Evolutionary conservation across 2,329 filamentous ascomycete genomes (phyloP), one percentile per base, ranked within the genome.

Genomic region (Aspergillus sp.): DNA sequence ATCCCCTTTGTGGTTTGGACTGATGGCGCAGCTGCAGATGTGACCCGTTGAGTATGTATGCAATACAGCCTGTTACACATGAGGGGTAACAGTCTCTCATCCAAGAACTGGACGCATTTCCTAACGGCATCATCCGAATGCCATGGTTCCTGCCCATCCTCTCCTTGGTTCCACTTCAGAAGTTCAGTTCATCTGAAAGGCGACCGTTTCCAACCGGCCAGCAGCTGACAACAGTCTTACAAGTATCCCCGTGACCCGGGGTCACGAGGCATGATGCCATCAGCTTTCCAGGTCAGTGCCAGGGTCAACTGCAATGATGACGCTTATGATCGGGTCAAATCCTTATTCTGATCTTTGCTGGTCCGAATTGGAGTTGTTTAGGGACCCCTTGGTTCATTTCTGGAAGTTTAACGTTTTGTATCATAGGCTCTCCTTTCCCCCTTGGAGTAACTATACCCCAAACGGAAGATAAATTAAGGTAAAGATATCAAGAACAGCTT

Each of bases 21-120:
- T 46, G 44, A 24, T 23, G 43, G 43, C 21, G 43, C 24, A 24
- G 27, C 44, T 27, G 23, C 24, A 27, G 44, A 15, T 46, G 44
- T 27, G 44, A 46, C 44, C 21, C 11, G 17, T 24, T 31, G 33
- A 46, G n/a, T 12, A 23, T 24, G n/a, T 31, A 24, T 17, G 23
- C 2, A 46, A 21, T 49, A 49, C 21, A 31, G 43, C 11, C 12
- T 46, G 37, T 58, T 59, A 52, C 49, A 49, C 60, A 62, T 62
- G 60, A 64, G 62, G 63, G 63, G 63, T 62, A 57, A 44, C 23
- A 17, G 27, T 48, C 9, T 17, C 11, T 27, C 56, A 60, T 56
- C 58, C 57, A 41, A 6, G 48, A 48, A 59, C 57, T 60, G 56
- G 62, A 56, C 19, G 21, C 47, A 47, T 43, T 47, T 35, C 45